Percentiles rank a stretch among this genome's conserved stretches.
Conservation (phyloP, 495 filamentous ascomycete genomes). For the Lophiotrema nucula region DNA sequence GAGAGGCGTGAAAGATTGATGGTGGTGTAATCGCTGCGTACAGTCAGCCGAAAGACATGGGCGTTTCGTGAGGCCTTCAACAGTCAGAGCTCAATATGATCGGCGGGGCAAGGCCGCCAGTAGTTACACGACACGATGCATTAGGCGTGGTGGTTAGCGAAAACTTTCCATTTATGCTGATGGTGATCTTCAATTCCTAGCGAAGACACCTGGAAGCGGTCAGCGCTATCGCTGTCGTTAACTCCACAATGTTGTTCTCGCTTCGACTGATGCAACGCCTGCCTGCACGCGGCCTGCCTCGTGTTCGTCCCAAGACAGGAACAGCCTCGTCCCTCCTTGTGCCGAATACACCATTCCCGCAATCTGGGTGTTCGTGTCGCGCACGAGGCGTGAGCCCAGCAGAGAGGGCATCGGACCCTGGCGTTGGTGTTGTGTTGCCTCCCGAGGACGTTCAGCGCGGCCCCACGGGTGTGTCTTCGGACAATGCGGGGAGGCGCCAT, state of each 20-base stretch:
- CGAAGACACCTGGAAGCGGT: neutral
- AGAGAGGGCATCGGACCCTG: neutral
- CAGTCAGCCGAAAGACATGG: neutral
- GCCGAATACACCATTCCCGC: neutral
- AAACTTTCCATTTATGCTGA: neutral
- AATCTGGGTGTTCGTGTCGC: neutral
- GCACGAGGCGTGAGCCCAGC: neutral
- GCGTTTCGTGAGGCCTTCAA: neutral
- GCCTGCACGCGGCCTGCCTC: neutral
- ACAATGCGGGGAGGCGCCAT: constrained; percentile 22
- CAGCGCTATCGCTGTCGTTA: neutral
- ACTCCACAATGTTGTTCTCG: neutral
- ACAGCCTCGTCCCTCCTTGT: neutral
- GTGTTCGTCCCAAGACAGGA: neutral
- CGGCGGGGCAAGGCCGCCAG: neutral
- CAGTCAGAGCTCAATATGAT: neutral
- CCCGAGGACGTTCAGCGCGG: constrained; percentile 8
- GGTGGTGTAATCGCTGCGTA: neutral
- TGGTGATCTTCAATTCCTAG: neutral
- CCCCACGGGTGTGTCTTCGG: constrained; percentile 12
- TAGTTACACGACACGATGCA: neutral
- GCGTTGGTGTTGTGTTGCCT: neutral
- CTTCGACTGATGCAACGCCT: neutral
- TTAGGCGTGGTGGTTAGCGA: neutral
- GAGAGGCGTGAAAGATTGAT: neutral